Conservation (phyloP, 768 basidiomycete species). For the Lactifluus echinatus region DNA sequence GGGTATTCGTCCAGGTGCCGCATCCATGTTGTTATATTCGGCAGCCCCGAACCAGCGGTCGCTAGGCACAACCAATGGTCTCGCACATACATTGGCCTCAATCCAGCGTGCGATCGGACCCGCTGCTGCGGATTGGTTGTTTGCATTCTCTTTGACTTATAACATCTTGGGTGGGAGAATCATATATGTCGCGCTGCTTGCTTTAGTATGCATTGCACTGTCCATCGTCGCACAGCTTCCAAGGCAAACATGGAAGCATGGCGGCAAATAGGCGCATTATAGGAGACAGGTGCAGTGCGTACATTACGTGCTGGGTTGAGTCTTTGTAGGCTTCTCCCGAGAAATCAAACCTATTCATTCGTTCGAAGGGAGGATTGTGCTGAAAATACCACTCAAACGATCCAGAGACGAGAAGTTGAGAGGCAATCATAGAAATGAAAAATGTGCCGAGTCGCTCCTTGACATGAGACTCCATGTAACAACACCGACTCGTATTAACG, state of each 20-base stretch:
- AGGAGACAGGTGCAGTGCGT: too few relatives aligned
- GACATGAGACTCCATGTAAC: too few relatives aligned
- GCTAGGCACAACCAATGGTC: conserved; percentile 66
- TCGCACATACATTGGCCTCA: too few relatives aligned
- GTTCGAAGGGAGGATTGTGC: too few relatives aligned
- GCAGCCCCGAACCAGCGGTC: conserved; percentile 55
- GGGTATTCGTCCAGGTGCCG: conserved; percentile 38
- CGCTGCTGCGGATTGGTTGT: conserved; percentile 49
- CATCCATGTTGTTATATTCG: conserved; percentile 60
- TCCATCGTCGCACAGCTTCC: neutral
- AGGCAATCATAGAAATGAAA: too few relatives aligned
- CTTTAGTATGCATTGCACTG: neutral
- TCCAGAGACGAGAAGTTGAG: too few relatives aligned
- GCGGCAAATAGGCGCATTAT: neutral
- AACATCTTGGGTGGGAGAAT: conserved; percentile 40
- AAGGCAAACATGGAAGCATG: neutral
- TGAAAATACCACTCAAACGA: too few relatives aligned
- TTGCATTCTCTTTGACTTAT: conserved; percentile 46
- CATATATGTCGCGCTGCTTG: neutral
- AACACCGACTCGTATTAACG: too few relatives aligned
- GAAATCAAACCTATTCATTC: too few relatives aligned
- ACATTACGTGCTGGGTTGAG: too few relatives aligned
- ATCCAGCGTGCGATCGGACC: conserved; percentile 42
- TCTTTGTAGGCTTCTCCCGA: too few relatives aligned
- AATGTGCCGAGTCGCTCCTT: too few relatives aligned